Base-by-base conservation (phyloP, 169 alveolate species). In the Cryptosporidium viatorum region DNA sequence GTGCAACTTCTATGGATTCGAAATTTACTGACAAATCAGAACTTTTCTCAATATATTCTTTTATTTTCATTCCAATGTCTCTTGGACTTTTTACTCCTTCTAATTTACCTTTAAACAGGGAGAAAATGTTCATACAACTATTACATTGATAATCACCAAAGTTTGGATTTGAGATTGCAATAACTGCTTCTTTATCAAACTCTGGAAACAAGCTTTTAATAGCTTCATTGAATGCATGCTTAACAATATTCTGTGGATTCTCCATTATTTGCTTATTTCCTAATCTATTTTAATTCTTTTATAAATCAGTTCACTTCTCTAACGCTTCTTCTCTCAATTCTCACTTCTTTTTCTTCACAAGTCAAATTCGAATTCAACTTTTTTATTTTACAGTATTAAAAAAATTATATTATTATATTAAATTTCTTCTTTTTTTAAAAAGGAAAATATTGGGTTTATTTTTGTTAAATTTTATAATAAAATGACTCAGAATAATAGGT, bases 71-170 rank as follows among this genome's bases (percentile, higher is more conserved):
- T 29, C 96, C 95, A 65, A 93, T 50, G 37, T 95, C 95, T 51
- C 92, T 91, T 31, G 96, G 95, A 71, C 94, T 93, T 48, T 91
- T 93, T 3, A 93, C 86, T 23, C 67, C 67, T 21, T 91, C 84
- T 60, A 93, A 62, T 35, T 73, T 62, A 26, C 86, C 91, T 52
- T 93, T 93, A 51, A 93, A 71, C 35, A 71, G 71, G 69, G 95
- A 94, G 91, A 84, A 94, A 23, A 93, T 93, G 33, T 86, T 71
- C 85, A 93, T 74, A 29, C 95, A 96, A 43, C 94, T 95, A 74
- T 93, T 94, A 89, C 96, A 94, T 59, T 94, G 96, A 62, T 93
- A 94, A 86, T 94, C 96, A 0, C 96, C 96, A 51, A 93, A 94
- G 86, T 91, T 93, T 9, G 96, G 96, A 74, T 94, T 94, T 31